A percentile compares a stretch with the other conserved stretches of the same genome.
Evolutionary conservation across 805 yeast genomes (phyloP).

Genomic region (Yamadazyma kitorensis): DNA sequence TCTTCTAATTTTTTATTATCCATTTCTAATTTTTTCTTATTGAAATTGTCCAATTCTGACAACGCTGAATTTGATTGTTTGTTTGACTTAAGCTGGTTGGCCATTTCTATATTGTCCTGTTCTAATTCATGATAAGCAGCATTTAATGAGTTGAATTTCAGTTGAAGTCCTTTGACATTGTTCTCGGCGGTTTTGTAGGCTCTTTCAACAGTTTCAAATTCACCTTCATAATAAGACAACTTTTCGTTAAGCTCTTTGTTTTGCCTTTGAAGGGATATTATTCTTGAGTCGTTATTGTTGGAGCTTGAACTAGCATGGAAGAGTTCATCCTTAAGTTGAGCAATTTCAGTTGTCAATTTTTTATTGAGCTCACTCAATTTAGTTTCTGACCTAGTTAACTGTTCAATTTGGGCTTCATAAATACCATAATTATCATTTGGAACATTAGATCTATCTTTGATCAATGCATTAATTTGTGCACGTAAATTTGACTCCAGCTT

Average conservation of each 20-base stretch:
- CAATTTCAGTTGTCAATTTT: slow-evolving; percentile 24
- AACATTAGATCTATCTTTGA: slow-evolving; percentile 16
- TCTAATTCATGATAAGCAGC: slow-evolving; percentile 19
- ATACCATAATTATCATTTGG: slow-evolving; percentile 12
- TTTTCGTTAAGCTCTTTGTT: slow-evolving; percentile 23
- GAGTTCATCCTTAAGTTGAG: slow-evolving; percentile 24
- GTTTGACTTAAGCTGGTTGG: slow-evolving; percentile 15
- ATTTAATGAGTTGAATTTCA: slow-evolving; percentile 17
- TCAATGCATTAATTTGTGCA: slow-evolving; percentile 20
- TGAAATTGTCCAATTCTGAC: slow-evolving; percentile 21
- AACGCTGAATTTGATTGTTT: slow-evolving; percentile 17
- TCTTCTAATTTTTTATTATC: slow-evolving; percentile 18
- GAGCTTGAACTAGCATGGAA: slow-evolving; percentile 17
- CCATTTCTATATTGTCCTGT: slow-evolving; percentile 27
- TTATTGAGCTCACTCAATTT: slow-evolving; percentile 17
- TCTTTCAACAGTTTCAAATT: slow-evolving; percentile 29
- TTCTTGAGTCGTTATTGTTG: slow-evolving; percentile 9
- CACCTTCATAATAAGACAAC: slow-evolving; percentile 26
- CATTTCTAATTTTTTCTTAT: slow-evolving; percentile 18
- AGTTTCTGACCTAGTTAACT: slow-evolving; percentile 18
- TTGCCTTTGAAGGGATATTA: slow-evolving; percentile 15
- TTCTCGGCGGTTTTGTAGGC: slow-evolving; percentile 21
- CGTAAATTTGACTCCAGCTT: slow-evolving; percentile 19
- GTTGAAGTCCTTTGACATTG: slow-evolving; percentile 21
- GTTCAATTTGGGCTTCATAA: slow-evolving; percentile 24